A percentile compares a stretch with the other conserved stretches of the same genome.
Evolutionary conservation across 164 flowering plant species (phyloP).

Genomic region (Annona cherimola): DNA sequence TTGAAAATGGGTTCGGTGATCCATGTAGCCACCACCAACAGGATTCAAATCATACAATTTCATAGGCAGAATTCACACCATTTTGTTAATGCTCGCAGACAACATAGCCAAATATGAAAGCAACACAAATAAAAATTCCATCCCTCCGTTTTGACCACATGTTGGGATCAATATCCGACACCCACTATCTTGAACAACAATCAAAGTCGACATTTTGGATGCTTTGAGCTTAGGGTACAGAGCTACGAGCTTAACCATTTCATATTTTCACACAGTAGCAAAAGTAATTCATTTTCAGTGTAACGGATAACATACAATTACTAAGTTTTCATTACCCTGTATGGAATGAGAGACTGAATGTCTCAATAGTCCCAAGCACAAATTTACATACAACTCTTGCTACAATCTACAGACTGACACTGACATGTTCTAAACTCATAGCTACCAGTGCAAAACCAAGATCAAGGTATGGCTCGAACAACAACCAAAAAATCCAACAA

Average conservation of each 20-base stretch:
- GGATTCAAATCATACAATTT: no score
- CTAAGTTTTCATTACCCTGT: neutral
- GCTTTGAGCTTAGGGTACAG: neutral
- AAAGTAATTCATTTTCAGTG: neutral
- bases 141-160: no score
- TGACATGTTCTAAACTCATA: conserved; percentile 7
- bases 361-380: neutral
- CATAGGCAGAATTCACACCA: no score
- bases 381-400: conserved; percentile 2
- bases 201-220: neutral
- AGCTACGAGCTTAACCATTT: neutral
- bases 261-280: neutral
- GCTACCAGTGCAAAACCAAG: conserved; percentile 16
- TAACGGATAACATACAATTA: neutral
- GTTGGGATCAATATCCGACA: neutral
- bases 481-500: neutral
- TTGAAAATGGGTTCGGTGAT: no score
- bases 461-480: conserved; percentile 2
- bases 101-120: no score
- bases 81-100: no score
- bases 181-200: neutral
- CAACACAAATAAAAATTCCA: no score
- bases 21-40: no score
- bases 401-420: conserved; percentile 3
- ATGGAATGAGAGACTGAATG: neutral